Conservation (phyloP, 176 grass and related monocot species). For the Poa annua region DNA sequence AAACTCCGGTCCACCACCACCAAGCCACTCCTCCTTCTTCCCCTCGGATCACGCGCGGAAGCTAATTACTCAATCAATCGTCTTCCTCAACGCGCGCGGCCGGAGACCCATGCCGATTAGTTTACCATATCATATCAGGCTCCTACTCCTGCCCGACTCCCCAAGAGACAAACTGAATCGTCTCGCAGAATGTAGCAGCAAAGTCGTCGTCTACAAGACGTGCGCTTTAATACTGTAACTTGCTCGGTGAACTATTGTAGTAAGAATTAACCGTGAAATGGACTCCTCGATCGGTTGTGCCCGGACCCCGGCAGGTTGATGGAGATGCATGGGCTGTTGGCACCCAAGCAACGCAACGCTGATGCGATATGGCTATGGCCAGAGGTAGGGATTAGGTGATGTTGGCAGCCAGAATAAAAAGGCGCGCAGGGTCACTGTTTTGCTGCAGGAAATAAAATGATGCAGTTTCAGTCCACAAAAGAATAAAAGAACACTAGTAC, state of each 20-base stretch:
- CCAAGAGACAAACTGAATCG: constrained; percentile 42
- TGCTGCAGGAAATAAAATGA: neutral
- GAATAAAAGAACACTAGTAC: neutral
- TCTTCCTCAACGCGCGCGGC: neutral
- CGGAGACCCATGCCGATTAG: constrained; percentile 30
- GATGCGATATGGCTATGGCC: neutral
- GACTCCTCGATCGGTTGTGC: neutral
- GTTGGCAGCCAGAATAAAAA: neutral
- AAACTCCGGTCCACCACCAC: constrained; percentile 30
- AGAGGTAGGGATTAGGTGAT: neutral
- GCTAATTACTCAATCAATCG: neutral
- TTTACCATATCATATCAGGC: constrained; percentile 45
- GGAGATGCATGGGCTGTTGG: neutral
- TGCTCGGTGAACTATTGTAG: neutral
- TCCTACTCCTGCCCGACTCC: constrained; percentile 23
- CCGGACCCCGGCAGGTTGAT: neutral
- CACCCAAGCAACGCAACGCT: neutral
- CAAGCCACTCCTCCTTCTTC: neutral
- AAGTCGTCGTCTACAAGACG: constrained; percentile 18
- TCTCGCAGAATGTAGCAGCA: constrained; percentile 34
- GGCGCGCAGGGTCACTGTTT: neutral
- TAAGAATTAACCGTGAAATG: constrained; percentile 1
- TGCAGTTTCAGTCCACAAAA: neutral
- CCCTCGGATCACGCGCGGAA: constrained; percentile 44
- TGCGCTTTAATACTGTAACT: neutral